Evolutionary conservation across 1,139 yeast genomes (phyloP).

Genomic region (Suhomyces coccinellae): DNA sequence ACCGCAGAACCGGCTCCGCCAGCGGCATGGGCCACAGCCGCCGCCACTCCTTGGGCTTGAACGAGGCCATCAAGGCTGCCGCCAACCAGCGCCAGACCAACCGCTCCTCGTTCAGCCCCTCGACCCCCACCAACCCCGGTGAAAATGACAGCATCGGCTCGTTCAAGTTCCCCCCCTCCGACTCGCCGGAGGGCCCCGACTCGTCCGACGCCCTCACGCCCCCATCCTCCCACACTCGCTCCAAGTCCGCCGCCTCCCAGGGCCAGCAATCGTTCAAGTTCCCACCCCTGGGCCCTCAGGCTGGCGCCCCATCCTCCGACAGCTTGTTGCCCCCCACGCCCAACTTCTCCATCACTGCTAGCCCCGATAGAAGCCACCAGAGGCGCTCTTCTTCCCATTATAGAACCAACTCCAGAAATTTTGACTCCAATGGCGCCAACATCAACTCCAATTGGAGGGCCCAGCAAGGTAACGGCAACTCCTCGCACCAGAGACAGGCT

Average conservation of each 20-base stretch:
- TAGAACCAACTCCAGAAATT: conserved; percentile 58
- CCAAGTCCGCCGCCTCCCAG: conserved; percentile 40
- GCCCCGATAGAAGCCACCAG: conserved; percentile 49
- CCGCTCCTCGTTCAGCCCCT: conserved; percentile 39
- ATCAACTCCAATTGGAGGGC: conserved; percentile 69
- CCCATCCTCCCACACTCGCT: conserved; percentile 31
- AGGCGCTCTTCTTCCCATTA: conserved; percentile 53
- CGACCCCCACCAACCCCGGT: conserved; percentile 21
- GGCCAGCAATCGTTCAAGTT: conserved; percentile 49
- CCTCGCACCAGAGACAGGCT: conserved; percentile 15
- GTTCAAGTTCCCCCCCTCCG: conserved; percentile 37
- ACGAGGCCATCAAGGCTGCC: conserved; percentile 97
- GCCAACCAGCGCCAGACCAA: conserved; percentile 73
- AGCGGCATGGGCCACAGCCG: conserved; percentile 68
- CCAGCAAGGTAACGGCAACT: conserved; percentile 22
- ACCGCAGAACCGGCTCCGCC: conserved; percentile 42
- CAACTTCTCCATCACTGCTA: conserved; percentile 38
- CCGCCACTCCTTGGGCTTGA: conserved; percentile 88
- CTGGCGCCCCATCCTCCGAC: conserved; percentile 10
- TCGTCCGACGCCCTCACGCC: conserved; percentile 11
- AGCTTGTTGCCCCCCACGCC: conserved; percentile 49
- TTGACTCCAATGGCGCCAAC: conserved; percentile 42
- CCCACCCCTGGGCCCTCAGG: conserved; percentile 28
- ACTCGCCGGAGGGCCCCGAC: conserved; percentile 12
- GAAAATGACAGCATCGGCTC: conserved; percentile 28